phyloP scores from a whole-genome alignment of 164 flowering plant genomes.

The Protea cynaroides region DNA sequence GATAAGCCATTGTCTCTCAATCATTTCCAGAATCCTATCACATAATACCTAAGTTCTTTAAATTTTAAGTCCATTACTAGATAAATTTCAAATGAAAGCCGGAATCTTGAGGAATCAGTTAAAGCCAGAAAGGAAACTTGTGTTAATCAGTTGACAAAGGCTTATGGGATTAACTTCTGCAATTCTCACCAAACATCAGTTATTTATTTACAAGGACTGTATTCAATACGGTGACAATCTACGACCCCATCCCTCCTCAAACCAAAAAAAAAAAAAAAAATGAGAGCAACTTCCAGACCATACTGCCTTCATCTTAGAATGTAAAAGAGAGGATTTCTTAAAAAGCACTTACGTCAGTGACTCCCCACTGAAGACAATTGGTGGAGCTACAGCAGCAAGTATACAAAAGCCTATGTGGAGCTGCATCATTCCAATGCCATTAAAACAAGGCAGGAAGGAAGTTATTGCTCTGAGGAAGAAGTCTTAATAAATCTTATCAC shows the following conservation, averaged over 20 bases:
- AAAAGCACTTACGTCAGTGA: conserved; percentile 79
- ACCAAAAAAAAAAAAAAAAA: neutral
- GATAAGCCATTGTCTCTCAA: too few species aligned
- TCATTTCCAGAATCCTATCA: too few species aligned
- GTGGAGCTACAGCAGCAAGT: conserved; percentile 97
- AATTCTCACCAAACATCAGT: too few species aligned
- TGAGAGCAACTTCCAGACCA: neutral
- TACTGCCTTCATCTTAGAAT: neutral
- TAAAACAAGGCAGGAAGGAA: conserved; percentile 3
- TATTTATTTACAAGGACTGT: too few species aligned
- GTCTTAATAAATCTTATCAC: neutral
- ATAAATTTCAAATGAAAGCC: too few species aligned
- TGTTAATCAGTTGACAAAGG: too few species aligned
- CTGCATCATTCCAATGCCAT: conserved; percentile 38
- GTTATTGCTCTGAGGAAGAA: neutral
- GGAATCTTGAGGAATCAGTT: too few species aligned
- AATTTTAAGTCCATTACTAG: too few species aligned
- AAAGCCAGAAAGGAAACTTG: too few species aligned
- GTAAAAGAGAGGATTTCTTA: neutral
- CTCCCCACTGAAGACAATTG: conserved; percentile 80
- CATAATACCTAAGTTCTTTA: too few species aligned
- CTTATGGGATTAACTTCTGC: too few species aligned
- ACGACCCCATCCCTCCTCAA: too few species aligned
- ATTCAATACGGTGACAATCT: neutral
- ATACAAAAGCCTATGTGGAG: conserved; percentile 87